A percentile compares a stretch with the other conserved stretches of the same genome.
These are phyloP conservation scores for Gymnopus androsaceus DNA, from an alignment of 1,284 basidiomycete genomes.

Conservation along the genomic window DNA sequence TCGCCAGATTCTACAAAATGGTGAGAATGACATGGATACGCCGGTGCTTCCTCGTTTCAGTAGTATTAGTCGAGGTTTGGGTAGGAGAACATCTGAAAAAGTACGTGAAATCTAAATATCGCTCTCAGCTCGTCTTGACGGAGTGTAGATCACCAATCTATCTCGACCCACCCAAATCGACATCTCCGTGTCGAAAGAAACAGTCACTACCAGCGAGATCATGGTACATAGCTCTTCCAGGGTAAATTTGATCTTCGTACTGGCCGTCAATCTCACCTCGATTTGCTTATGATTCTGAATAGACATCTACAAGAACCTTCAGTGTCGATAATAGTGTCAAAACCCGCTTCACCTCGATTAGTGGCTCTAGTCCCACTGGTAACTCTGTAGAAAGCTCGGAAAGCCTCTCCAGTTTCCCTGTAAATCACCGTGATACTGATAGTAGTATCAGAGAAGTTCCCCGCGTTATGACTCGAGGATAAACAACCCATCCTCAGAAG, in stretches of 20 bases:
- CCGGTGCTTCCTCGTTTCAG: constrained; percentile 21
- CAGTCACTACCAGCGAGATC: constrained; percentile 21
- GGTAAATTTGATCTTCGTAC: neutral
- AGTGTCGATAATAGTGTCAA: neutral
- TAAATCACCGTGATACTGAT: too few species aligned
- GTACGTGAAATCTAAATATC: neutral
- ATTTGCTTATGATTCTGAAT: too few species aligned
- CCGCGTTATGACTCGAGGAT: constrained; percentile 1
- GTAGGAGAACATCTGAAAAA: constrained; percentile 11
- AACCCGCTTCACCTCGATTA: neutral
- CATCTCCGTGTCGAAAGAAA: constrained; percentile 30
- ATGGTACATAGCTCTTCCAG: neutral
- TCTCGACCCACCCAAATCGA: constrained; percentile 27
- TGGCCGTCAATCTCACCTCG: neutral
- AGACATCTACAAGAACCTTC: neutral
- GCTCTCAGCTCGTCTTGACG: neutral
- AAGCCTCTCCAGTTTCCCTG: neutral
- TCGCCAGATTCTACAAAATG: constrained; percentile 29
- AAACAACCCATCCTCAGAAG: neutral
- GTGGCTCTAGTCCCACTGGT: neutral
- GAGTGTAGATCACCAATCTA: neutral
- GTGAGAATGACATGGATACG: constrained; percentile 22
- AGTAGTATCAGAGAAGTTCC: neutral
- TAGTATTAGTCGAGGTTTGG: constrained; percentile 14
- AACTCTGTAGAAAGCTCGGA: neutral